phyloP scores from a whole-genome alignment of 2,329 filamentous ascomycete species.

The Eurotiales sp. region DNA sequence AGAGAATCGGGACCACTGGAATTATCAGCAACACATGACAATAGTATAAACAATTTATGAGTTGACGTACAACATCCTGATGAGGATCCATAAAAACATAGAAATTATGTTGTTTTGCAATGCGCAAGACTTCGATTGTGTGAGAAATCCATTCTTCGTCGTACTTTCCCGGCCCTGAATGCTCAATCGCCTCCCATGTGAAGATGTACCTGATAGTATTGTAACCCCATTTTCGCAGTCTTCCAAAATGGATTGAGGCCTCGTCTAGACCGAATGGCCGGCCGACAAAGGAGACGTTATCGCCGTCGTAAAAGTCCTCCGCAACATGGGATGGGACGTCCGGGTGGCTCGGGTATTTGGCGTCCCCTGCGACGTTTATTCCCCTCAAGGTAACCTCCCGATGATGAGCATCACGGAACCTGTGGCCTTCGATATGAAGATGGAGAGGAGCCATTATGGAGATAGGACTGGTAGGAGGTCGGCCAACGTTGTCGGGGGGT shows the following conservation, averaged over 20 bases:
- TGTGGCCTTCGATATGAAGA: conserved; percentile 77
- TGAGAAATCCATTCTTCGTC: conserved; percentile 92
- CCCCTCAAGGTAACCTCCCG: conserved; percentile 86
- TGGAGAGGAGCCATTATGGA: conserved; percentile 66
- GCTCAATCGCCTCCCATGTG: conserved; percentile 98
- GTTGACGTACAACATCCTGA: conserved; percentile 77
- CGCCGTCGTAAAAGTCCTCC: conserved; percentile 85
- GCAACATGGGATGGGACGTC: conserved; percentile 74
- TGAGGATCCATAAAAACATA: conserved; percentile 99
- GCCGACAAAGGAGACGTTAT: conserved; percentile 82
- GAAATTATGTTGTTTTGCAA: conserved; percentile 87
- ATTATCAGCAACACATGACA: conserved; percentile 1
- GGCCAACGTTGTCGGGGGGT: neutral
- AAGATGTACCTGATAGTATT: conserved; percentile 96
- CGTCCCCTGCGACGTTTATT: conserved; percentile 89
- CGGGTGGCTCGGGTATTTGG: conserved; percentile 81
- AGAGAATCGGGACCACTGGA: conserved; percentile 84
- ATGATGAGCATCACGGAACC: conserved; percentile 76
- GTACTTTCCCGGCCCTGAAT: conserved; percentile 82
- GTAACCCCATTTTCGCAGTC: conserved; percentile 85
- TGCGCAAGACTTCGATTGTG: conserved; percentile 77
- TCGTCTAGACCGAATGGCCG: conserved; percentile 81
- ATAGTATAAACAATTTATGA: too few species aligned
- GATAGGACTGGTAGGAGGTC: conserved; percentile 7
- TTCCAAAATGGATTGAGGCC: conserved; percentile 79